phyloP scores from a whole-genome alignment of 2,329 filamentous ascomycete genomes.

The Phialophora expanda region DNA sequence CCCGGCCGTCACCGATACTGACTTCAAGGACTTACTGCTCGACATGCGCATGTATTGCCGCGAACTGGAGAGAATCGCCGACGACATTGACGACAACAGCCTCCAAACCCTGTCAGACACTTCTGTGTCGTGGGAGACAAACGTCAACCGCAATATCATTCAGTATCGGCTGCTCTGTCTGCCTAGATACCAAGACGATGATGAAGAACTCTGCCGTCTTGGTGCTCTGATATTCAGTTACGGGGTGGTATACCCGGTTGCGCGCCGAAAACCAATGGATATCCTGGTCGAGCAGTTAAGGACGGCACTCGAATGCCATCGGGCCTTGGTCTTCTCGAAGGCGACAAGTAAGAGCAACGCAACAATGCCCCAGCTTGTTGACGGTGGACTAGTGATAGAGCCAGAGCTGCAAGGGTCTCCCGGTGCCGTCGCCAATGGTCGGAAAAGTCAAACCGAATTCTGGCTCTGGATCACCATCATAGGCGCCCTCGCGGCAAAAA shows the following conservation, averaged over 20 bases:
- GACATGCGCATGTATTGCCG: constrained; percentile 25
- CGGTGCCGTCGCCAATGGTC: not conserved
- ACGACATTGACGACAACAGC: not conserved
- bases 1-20: constrained; percentile 7
- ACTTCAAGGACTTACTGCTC: constrained; percentile 25
- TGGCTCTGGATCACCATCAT: constrained; percentile 20
- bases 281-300: constrained; percentile 3
- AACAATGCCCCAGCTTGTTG: not conserved
- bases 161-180: constrained; percentile 16
- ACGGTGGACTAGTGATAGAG: not conserved
- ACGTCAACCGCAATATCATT: constrained; percentile 23
- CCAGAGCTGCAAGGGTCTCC: too few relatives aligned
- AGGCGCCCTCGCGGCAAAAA: constrained; percentile 11
- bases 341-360: not conserved
- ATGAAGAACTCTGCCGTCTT: constrained; percentile 23
- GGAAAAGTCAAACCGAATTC: not conserved
- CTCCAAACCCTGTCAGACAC: not conserved
- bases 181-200: not conserved
- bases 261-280: constrained; percentile 5
- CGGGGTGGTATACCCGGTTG: constrained; percentile 23
- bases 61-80: constrained; percentile 4
- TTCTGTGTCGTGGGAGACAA: constrained; percentile 20
- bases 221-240: constrained; percentile 22
- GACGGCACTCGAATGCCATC: not conserved
- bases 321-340: not conserved